Conservation (phyloP, 345 rosid species). For the Eucalyptus victrix region DNA sequence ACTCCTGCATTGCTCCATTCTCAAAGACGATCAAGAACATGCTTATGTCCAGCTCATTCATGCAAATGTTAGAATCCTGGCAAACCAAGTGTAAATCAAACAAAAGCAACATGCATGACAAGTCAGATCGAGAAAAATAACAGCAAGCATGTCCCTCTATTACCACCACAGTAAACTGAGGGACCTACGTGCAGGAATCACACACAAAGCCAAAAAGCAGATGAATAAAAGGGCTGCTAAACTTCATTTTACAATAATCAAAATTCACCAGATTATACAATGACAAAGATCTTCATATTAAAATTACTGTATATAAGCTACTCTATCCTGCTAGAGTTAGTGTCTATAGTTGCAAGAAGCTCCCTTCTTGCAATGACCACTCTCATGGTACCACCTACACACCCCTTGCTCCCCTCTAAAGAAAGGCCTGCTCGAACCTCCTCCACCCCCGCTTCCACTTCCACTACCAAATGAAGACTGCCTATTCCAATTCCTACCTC, state of each 20-base stretch:
- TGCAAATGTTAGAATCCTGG: not conserved
- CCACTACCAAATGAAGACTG: conserved; percentile 24
- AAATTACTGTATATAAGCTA: not conserved
- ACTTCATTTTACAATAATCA: not conserved
- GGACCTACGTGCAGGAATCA: not conserved
- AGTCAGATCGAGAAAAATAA: not conserved
- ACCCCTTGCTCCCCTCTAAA: not conserved
- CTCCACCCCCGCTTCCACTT: not conserved
- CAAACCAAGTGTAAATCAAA: not conserved
- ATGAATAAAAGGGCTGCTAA: not conserved
- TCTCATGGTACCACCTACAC: not conserved
- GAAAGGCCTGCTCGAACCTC: not conserved
- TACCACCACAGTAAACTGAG: not conserved
- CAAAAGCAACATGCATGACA: not conserved
- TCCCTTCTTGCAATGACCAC: conserved; percentile 3
- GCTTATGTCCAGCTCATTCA: not conserved
- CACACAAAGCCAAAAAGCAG: not conserved
- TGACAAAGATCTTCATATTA: not conserved
- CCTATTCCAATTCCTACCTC: conserved; percentile 41
- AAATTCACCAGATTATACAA: not conserved
- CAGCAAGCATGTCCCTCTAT: not conserved
- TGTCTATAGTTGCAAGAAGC: conserved; percentile 8
- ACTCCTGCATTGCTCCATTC: not conserved
- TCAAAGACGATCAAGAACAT: not conserved
- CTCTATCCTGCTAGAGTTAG: not conserved